phyloP scores from a whole-genome alignment of 345 rosid genomes.

The Populus pruinosa region DNA sequence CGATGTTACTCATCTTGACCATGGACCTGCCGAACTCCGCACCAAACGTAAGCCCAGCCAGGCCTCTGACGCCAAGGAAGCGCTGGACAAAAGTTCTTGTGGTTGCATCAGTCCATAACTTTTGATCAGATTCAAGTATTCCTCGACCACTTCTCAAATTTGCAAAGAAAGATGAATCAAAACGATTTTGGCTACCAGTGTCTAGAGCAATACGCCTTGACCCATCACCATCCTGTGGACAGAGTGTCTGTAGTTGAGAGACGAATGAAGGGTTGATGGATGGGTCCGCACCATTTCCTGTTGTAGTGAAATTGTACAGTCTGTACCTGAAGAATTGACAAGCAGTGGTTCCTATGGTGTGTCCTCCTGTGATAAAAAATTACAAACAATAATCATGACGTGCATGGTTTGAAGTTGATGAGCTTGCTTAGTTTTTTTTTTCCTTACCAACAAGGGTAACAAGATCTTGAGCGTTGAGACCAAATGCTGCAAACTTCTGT shows the following conservation, averaged over 20 bases:
- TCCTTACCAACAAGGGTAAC: conserved; percentile 37
- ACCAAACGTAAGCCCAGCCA: conserved; percentile 2
- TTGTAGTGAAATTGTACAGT: conserved; percentile 42
- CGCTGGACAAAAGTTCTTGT: conserved; percentile 40
- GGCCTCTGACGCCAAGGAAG: conserved; percentile 24
- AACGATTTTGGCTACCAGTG: conserved; percentile 37
- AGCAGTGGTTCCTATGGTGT: conserved; percentile 59
- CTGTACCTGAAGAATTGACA: conserved; percentile 47
- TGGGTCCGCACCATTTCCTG: conserved; percentile 35
- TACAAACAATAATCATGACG: too few relatives aligned
- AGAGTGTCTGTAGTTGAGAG: conserved; percentile 39
- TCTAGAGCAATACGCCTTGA: conserved; percentile 40
- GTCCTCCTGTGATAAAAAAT: conserved; percentile 39
- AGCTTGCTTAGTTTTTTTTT: neutral
- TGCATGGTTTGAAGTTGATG: too few relatives aligned
- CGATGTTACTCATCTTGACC: conserved; percentile 42
- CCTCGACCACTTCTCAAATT: conserved; percentile 47
- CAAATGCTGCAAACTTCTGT: conserved; percentile 19
- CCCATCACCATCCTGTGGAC: conserved; percentile 45
- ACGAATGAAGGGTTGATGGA: conserved; percentile 41
- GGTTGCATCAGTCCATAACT: conserved; percentile 39
- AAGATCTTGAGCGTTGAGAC: conserved; percentile 34
- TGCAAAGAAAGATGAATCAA: conserved; percentile 48
- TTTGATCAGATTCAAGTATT: conserved; percentile 53
- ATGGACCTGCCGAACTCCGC: conserved; percentile 38